Evolutionary conservation across 805 yeast genomes (phyloP), one percentile per base, ranked within the genome.

Genomic region (Candida xiaguanensis): DNA sequence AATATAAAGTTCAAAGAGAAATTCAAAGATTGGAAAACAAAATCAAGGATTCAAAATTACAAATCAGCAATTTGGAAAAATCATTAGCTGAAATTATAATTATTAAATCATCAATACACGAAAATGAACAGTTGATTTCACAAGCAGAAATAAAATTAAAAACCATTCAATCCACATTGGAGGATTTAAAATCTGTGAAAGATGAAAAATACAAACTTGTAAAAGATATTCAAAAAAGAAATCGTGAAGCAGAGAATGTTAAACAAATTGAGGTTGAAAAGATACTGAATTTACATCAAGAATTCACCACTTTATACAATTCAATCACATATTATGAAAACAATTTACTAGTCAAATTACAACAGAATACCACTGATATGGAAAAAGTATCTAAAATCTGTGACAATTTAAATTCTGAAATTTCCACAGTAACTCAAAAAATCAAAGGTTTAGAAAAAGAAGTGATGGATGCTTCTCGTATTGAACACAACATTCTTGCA

Each of bases 401-500:
- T 12, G 43, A 45, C 5, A 11, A 26, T 1, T 28, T 46, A n/a
- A 48, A 46, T 24, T 9, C 15, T 2, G 48, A 57, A 16, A 53
- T 68, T 1, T 48, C 55, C 2, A 40, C 47, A 1, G 36, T 56
- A 1, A 61, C 55, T 9, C 42, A 46, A 29, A 41, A 50, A 2
- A 51, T 72, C 4, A 55, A 56, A 26, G 53, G 46, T 8, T 58
- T 60, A 22, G 78, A 69, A 38, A 63, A 57, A 36, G 69, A 62
- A 34, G 50, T 80, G 1, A 63, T 61, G n/a, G 83, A 85, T 45
- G 74, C 85, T 1, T 72, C 73, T 23, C 75, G 72, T 38, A 75
- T 78, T 36, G 80, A 82, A 48, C 74, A 87, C 22, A 78, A 78
- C 41, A 62, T 87, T 7, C 64, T 76, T 25, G 80, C 82, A 31